phyloP scores from a whole-genome alignment of 2,329 filamentous ascomycete species.

The Alternaria triticina region DNA sequence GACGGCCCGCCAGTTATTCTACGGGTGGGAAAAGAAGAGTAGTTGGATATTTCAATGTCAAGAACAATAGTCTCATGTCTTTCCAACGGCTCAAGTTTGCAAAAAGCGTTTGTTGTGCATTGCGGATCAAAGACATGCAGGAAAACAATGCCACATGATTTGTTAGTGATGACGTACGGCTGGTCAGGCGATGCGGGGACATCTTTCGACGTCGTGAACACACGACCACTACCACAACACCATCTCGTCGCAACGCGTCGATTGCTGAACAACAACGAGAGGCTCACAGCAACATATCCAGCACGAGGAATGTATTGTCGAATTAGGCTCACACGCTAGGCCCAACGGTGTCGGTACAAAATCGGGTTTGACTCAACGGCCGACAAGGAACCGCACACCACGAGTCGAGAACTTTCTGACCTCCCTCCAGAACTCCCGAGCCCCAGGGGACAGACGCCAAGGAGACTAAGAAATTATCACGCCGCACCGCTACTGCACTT shows the following conservation, averaged over 20 bases:
- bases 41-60: neutral
- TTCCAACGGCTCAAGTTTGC: neutral
- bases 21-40: neutral
- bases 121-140: neutral
- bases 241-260: neutral
- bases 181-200: constrained; percentile 10
- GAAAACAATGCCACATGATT: neutral
- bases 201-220: neutral
- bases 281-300: neutral
- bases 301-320: neutral
- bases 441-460: neutral
- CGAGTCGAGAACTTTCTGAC: neutral
- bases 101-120: neutral
- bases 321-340: neutral
- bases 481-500: neutral
- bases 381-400: neutral
- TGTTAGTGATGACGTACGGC: neutral
- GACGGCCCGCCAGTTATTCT: neutral
- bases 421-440: neutral
- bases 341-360: neutral
- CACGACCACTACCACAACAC: neutral
- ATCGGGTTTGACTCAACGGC: neutral
- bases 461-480: neutral
- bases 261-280: neutral
- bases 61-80: too few relatives aligned